Evolutionary conservation across 768 basidiomycete genomes (phyloP).

Genomic region (Artomyces pyxidatus): DNA sequence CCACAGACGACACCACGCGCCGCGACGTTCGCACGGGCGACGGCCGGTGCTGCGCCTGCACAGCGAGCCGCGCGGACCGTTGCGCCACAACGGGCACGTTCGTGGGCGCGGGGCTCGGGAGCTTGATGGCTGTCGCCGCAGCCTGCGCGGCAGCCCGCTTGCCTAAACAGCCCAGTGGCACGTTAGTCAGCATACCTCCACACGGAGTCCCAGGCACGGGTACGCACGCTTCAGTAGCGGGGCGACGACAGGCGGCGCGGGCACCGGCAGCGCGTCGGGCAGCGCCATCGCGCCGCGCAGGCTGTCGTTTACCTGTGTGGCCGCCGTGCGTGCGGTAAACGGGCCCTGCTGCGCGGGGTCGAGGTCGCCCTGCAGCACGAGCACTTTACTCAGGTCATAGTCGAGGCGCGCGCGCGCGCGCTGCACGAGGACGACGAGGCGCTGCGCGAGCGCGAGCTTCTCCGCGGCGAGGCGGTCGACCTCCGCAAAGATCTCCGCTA

Average conservation of each 20-base stretch:
- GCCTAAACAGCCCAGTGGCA: neutral
- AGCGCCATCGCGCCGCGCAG: slow-evolving; percentile 11
- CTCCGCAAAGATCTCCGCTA: slow-evolving; percentile 23
- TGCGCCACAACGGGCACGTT: slow-evolving; percentile 12
- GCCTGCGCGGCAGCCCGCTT: slow-evolving; percentile 19
- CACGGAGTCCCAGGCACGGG: no score
- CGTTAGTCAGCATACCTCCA: neutral
- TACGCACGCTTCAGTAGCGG: slow-evolving; percentile 10
- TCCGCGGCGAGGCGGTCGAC: slow-evolving; percentile 30
- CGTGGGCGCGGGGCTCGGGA: slow-evolving; percentile 28
- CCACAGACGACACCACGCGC: slow-evolving; percentile 1
- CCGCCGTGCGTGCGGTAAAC: slow-evolving; percentile 27
- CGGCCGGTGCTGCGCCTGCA: slow-evolving; percentile 17
- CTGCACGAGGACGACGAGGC: slow-evolving; percentile 35
- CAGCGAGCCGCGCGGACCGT: slow-evolving; percentile 23
- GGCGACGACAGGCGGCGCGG: slow-evolving; percentile 5
- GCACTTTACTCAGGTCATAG: slow-evolving; percentile 35
- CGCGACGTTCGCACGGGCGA: slow-evolving; percentile 11
- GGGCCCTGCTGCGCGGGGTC: slow-evolving; percentile 26
- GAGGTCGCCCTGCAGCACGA: slow-evolving; percentile 36
- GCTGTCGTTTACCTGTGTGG: slow-evolving; percentile 26
- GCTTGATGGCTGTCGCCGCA: slow-evolving; percentile 25
- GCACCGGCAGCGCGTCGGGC: slow-evolving; percentile 10
- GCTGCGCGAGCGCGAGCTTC: slow-evolving; percentile 35
- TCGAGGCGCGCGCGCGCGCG: slow-evolving; percentile 41